Evolutionary conservation across 257 asterid genomes (phyloP).

Genomic region (Nicotiana paniculata): DNA sequence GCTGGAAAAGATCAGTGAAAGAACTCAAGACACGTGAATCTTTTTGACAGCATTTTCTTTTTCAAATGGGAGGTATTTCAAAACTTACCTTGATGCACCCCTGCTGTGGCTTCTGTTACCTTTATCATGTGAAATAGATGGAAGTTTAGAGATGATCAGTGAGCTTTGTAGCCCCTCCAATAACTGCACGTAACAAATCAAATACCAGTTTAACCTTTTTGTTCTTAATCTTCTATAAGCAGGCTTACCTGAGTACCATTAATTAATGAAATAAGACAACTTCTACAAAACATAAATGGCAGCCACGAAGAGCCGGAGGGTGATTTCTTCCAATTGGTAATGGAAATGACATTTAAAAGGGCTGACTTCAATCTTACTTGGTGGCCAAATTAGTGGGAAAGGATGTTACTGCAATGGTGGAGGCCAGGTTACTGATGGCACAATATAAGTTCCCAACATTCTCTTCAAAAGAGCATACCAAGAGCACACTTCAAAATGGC

Average conservation of each 20-base stretch:
- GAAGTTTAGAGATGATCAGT: constrained; percentile 52
- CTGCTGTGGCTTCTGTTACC: constrained; percentile 44
- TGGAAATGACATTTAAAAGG: not conserved
- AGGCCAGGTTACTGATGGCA: not conserved
- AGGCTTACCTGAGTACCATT: not conserved
- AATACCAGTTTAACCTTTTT: not conserved
- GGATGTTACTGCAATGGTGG: not conserved
- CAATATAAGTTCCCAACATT: not conserved
- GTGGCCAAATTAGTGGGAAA: not conserved
- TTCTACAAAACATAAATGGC: not conserved
- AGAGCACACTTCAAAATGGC: not conserved
- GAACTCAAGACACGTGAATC: not conserved
- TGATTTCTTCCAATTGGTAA: not conserved
- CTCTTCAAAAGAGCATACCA: not conserved
- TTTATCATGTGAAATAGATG: constrained; percentile 67
- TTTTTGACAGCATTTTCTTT: not conserved
- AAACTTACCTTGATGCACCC: constrained; percentile 46
- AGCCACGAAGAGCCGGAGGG: not conserved
- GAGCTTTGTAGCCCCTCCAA: constrained; percentile 95
- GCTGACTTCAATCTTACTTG: not conserved
- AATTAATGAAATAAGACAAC: not conserved
- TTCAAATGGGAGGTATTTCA: not conserved
- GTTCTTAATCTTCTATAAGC: not conserved
- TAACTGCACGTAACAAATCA: constrained; percentile 44
- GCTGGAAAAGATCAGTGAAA: not conserved